Percentiles rank a stretch among this genome's conserved stretches.
Evolutionary conservation across 768 basidiomycete species (phyloP).

Genomic region (Termitomyces sp.): DNA sequence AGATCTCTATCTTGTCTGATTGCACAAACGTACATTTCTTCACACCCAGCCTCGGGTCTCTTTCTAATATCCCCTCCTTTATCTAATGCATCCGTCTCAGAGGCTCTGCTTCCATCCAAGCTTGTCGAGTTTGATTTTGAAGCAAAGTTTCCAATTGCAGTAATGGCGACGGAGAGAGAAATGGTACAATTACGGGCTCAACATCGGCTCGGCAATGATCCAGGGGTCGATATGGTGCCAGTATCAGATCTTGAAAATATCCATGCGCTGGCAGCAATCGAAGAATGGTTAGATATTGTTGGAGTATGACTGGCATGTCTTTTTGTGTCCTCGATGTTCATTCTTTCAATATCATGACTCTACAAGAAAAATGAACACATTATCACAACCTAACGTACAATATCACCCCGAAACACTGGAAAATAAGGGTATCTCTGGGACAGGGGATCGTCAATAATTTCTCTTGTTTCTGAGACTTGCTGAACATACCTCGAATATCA

Average conservation of each 20-base stretch:
- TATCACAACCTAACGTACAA: conserved; percentile 6
- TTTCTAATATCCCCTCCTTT: conserved; percentile 57
- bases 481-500: conserved; percentile 8
- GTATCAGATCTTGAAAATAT: conserved; percentile 32
- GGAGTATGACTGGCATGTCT: conserved; percentile 34
- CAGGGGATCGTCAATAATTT: not conserved
- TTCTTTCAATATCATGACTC: not conserved
- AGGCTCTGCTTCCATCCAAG: conserved; percentile 27
- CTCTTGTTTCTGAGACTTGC: not conserved
- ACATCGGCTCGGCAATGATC: conserved; percentile 38
- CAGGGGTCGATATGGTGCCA: conserved; percentile 34
- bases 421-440: conserved; percentile 1
- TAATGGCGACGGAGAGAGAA: conserved; percentile 37
- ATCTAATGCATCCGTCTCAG: conserved; percentile 32
- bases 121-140: conserved; percentile 58
- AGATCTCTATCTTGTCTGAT: conserved; percentile 48
- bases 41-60: conserved; percentile 58
- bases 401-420: not conserved
- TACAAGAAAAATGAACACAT: not conserved
- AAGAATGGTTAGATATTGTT: conserved; percentile 53
- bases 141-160: conserved; percentile 56
- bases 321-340: not conserved
- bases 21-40: conserved; percentile 66
- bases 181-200: conserved; percentile 28
- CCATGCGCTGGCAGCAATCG: conserved; percentile 38